Conservation (phyloP, 192 early-diverging fungal genomes). For the Linnemannia zychae region DNA sequence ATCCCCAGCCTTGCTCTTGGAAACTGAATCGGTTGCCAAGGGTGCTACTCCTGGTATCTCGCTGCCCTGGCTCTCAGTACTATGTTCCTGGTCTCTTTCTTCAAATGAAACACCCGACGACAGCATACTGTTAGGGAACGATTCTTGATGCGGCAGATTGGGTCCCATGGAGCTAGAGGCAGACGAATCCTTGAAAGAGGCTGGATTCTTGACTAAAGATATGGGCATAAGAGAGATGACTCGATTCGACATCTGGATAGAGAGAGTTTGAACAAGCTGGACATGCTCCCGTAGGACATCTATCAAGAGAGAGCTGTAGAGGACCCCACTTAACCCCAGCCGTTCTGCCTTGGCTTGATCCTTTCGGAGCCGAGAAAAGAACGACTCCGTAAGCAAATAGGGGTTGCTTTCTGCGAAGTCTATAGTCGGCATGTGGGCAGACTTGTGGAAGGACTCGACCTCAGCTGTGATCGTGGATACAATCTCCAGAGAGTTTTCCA, state of each 20-base stretch:
- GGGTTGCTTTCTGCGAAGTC: not conserved
- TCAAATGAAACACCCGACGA: not conserved
- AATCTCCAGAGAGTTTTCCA: slow-evolving; percentile 1
- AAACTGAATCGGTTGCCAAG: not conserved
- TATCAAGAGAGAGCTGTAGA: not conserved
- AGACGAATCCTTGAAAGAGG: not conserved
- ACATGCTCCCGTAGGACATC: not conserved
- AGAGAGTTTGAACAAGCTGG: not conserved
- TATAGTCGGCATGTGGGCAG: not conserved
- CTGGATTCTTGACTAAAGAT: not conserved
- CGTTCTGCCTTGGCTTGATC: not conserved
- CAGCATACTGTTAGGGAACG: not conserved
- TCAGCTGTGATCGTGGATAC: not conserved
- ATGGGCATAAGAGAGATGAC: not conserved
- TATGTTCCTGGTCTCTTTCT: not conserved
- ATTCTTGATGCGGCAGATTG: not conserved
- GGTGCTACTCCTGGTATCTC: not conserved
- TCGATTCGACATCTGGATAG: not conserved
- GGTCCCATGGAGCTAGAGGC: not conserved
- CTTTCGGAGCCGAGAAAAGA: not conserved
- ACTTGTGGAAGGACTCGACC: not conserved
- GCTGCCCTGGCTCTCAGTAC: not conserved
- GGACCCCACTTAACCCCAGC: not conserved
- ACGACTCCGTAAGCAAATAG: not conserved
- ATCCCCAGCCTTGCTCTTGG: not conserved